phyloP scores from a whole-genome alignment of 1,284 basidiomycete genomes.

The Irpex sp. region DNA sequence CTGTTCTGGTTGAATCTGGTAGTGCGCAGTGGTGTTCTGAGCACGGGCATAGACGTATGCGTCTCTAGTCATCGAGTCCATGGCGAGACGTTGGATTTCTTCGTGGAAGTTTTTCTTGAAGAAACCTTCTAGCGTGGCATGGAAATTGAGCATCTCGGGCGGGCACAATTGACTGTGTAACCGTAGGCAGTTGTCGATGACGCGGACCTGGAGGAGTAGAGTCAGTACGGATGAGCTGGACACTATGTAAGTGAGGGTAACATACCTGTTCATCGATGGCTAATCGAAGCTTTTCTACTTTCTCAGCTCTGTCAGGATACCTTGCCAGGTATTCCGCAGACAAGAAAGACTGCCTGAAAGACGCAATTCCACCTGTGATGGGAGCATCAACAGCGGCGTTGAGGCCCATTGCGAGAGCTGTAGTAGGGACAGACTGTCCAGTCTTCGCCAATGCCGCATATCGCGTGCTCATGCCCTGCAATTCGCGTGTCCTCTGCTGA shows the following conservation, averaged over 20 bases:
- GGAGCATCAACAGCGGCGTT: constrained; percentile 88
- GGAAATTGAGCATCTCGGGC: constrained; percentile 86
- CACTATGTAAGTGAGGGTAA: background rate
- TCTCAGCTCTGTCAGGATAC: constrained; percentile 68
- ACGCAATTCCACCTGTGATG: constrained; percentile 70
- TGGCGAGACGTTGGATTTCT: constrained; percentile 72
- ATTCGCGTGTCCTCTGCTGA: constrained; percentile 72
- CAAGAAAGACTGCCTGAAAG: constrained; percentile 80
- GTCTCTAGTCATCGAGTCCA: constrained; percentile 33
- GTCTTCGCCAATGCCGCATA: constrained; percentile 80
- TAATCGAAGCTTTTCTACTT: constrained; percentile 66
- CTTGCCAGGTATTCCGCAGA: constrained; percentile 62
- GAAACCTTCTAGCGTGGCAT: constrained; percentile 85
- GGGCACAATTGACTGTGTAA: constrained; percentile 83
- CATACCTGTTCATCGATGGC: constrained; percentile 82
- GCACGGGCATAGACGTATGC: constrained; percentile 9
- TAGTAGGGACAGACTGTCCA: constrained; percentile 70
- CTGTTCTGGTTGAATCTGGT: constrained; percentile 1
- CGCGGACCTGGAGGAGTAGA: constrained; percentile 50
- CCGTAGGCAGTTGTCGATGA: constrained; percentile 81
- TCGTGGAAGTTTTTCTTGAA: constrained; percentile 89
- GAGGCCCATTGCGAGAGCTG: constrained; percentile 83
- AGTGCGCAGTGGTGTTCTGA: constrained; percentile 12
- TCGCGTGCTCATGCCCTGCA: constrained; percentile 65
- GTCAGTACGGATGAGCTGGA: background rate